Evolutionary conservation across 2,329 filamentous ascomycete genomes (phyloP).

Genomic region (Aspergillus oerlinghausenensis): DNA sequence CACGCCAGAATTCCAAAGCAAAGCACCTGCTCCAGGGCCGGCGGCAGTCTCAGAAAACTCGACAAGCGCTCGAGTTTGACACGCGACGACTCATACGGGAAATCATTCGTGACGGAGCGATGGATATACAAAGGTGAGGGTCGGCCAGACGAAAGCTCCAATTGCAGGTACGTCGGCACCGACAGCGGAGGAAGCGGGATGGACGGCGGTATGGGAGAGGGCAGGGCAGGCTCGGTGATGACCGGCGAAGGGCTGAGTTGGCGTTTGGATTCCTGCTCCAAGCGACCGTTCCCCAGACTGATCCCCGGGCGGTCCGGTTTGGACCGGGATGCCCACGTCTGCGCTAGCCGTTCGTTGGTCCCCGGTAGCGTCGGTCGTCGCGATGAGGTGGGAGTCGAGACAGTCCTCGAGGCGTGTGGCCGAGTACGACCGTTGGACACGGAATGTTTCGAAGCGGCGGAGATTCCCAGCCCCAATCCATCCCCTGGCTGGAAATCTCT

Average conservation of each 20-base stretch:
- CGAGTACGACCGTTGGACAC: constrained; percentile 25
- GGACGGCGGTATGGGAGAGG: constrained; percentile 47
- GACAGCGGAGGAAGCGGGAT: constrained; percentile 60
- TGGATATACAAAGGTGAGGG: constrained; percentile 63
- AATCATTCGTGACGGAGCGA: constrained; percentile 52
- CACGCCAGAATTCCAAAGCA: constrained; percentile 87
- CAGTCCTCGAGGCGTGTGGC: constrained; percentile 27
- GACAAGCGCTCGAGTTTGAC: constrained; percentile 87
- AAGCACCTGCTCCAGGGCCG: constrained; percentile 76
- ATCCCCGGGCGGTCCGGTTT: constrained; percentile 30
- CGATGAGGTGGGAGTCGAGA: constrained; percentile 34
- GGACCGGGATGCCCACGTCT: constrained; percentile 31
- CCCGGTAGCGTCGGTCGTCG: constrained; percentile 28
- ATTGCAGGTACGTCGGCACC: constrained; percentile 61
- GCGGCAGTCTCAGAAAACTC: constrained; percentile 80
- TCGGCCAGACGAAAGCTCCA: constrained; percentile 57
- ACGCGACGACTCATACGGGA: constrained; percentile 85
- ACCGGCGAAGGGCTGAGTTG: constrained; percentile 21
- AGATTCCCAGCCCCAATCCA: constrained; percentile 16
- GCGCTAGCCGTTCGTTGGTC: constrained; percentile 27
- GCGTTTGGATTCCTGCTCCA: constrained; percentile 31
- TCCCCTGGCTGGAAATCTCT: neutral
- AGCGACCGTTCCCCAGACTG: constrained; percentile 6
- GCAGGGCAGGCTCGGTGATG: constrained; percentile 28
- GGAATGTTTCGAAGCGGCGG: constrained; percentile 11